Base-by-base conservation (phyloP, 2,329 filamentous ascomycete species). In the Pseudogymnoascus sp. region DNA sequence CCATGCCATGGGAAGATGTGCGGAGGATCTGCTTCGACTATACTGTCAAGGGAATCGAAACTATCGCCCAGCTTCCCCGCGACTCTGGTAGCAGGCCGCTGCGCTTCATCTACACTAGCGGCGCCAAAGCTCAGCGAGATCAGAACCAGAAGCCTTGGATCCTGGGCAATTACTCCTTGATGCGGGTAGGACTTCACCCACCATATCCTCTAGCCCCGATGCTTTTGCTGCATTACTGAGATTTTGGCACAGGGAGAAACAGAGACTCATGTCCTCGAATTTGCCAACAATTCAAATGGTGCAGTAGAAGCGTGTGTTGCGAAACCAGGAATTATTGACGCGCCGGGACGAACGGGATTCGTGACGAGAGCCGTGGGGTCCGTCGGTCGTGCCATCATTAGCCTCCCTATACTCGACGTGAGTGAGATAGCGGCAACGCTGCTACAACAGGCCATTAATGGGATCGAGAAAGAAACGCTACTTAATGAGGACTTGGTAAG, bases 31-130 rank as follows among this genome's bases (percentile, higher is more conserved):
- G 76, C 62, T 71, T 74, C 2, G 75, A 72, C 39, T 75, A 70
- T 60, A 72, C 75, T 0, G 50, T 74, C 2, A 64, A 60, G 1
- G 73, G 70, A 0, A 63, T 78, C 20, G 66, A 76, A n/a, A 70
- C 72, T 0, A 72, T 79, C 2, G 66, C 68, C 6, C 65, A 71
- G 6, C 64, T 71, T 12, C 67, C 62, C 37, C 62, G 60, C 37
- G 43, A 16, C 16, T 12, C 58, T 2, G 66, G 0, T 59, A 60
- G 14, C 60, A 71, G 68, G 43, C 76, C 78, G 0, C 70, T 81
- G 34, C 74, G 75, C 1, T 81, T 81, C 62, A 58, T 81, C 2
- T 81, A 81, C 65, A 73, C 78, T 62, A 83, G 79, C 64, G 81
- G 79, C 2, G 65, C 70, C 1, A 70, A 67, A 1, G 72, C 73